Evolutionary conservation across 2,329 filamentous ascomycete genomes (phyloP), one percentile per base, ranked within the genome.

Genomic region (Calonectria naviculata): DNA sequence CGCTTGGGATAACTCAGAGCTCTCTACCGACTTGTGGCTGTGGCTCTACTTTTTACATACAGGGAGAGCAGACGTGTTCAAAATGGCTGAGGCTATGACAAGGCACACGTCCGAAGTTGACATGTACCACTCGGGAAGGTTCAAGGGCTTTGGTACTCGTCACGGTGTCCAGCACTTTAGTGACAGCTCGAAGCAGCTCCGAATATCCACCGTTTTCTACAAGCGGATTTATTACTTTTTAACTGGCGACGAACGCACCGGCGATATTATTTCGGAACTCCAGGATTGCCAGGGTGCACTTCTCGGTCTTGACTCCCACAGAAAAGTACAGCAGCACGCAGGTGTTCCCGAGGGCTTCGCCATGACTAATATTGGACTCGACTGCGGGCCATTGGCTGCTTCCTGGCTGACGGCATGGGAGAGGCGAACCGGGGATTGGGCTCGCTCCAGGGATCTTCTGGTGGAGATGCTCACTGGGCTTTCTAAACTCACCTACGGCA

Each of bases 1-100:
- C 73, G 89, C 89, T 0, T 92, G 90, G 90, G 90, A 92, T 70
- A 92, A 92, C 76, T 89, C 87, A 0, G 90, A 92, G 78, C 82
- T 92, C 0, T 91, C 90, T 0, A 88, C 90, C 0, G 89, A 92
- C 73, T 79, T 92, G 3, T 92, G 88, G 81, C 86, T 92, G 68
- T 92, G 90, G 90, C 85, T 86, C 4, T 88, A 90, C 70, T 92
- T 91, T 79, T 84, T 92, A 3, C 87, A 87, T 31, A 91, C 89
- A 0, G 89, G 89, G 0, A 83, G 87, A 10, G 84, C 85, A 2
- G 89, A 90, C 70, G 87, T 90, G 3, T 92, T 88, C 75, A 85
- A 87, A 2, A 86, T 91, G 66, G 89, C 89, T 0, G 89, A 92
- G 75, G 87, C 88, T 1, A 81, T 90, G 72, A 87, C 88, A 0